Conservation (phyloP, 345 rosid species). For the Carallia pectinifolia region DNA sequence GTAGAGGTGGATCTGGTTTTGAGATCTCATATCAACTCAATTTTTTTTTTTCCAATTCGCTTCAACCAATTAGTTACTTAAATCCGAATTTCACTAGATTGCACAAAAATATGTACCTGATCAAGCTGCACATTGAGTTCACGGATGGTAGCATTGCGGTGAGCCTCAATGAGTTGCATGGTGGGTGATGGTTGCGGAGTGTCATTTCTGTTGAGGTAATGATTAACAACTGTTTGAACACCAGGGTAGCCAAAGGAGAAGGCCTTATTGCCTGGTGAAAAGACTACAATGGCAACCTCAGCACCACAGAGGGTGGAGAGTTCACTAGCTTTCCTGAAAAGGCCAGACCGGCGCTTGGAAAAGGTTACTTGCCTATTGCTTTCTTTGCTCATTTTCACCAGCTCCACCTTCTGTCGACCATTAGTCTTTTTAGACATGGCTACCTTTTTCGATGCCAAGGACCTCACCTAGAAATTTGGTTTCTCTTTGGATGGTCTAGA, state of each 20-base stretch:
- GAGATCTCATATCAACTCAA: too few species aligned
- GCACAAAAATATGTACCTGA: constrained; percentile 8
- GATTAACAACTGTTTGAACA: constrained; percentile 16
- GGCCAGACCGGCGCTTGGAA: constrained; percentile 25
- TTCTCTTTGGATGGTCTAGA: too few species aligned
- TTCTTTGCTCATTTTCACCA: constrained; percentile 25
- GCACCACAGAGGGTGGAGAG: constrained; percentile 29
- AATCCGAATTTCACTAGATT: background rate
- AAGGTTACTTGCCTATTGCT: constrained; percentile 31
- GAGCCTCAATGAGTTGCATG: constrained; percentile 47
- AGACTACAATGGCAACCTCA: constrained; percentile 20
- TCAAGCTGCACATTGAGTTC: constrained; percentile 44
- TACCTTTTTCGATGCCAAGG: background rate
- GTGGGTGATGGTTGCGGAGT: constrained; percentile 23
- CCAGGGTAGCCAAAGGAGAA: constrained; percentile 30
- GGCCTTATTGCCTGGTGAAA: constrained; percentile 28
- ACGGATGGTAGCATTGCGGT: constrained; percentile 34
- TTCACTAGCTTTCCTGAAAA: constrained; percentile 30
- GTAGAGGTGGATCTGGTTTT: too few species aligned
- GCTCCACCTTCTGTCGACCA: constrained; percentile 29
- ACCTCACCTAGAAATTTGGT: too few species aligned
- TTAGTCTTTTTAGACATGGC: constrained; percentile 16
- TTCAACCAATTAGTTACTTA: too few species aligned
- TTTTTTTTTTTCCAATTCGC: too few species aligned
- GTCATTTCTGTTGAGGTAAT: constrained; percentile 19